Percentiles rank a stretch among this genome's conserved stretches.
These are phyloP conservation scores for Starmera pachycereana DNA, from an alignment of 805 yeast species.

Conservation along the genomic window DNA sequence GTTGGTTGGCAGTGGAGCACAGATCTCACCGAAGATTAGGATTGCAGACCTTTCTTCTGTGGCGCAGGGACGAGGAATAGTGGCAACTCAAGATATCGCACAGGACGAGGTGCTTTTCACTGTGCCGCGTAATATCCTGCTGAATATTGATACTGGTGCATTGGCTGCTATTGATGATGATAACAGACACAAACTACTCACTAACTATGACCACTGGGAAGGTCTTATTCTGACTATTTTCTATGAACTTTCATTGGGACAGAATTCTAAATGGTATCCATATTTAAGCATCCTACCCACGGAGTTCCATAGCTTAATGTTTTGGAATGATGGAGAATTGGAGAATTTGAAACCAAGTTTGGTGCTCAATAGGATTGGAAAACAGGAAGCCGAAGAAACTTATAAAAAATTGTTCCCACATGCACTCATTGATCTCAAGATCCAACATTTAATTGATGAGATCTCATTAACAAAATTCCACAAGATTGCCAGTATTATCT, in stretches of 20 bases:
- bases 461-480: slow-evolving; percentile 52
- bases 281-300: slow-evolving; percentile 68
- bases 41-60: slow-evolving; percentile 49
- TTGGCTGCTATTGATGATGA: slow-evolving; percentile 23
- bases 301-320: slow-evolving; percentile 59
- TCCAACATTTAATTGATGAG: slow-evolving; percentile 20
- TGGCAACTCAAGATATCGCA: slow-evolving; percentile 51
- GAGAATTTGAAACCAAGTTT: slow-evolving; percentile 54
- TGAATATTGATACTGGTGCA: slow-evolving; percentile 52
- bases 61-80: slow-evolving; percentile 70
- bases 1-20: slow-evolving; percentile 32
- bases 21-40: slow-evolving; percentile 43
- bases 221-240: slow-evolving; percentile 58
- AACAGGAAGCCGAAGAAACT: slow-evolving; percentile 51
- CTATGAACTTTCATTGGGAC: slow-evolving; percentile 42
- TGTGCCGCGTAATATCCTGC: slow-evolving; percentile 48
- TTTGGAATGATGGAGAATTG: slow-evolving; percentile 63
- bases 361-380: slow-evolving; percentile 63
- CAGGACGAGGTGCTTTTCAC: slow-evolving; percentile 58
- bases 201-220: slow-evolving; percentile 60
- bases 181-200: slow-evolving; percentile 26
- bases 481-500: slow-evolving; percentile 65
- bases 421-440: slow-evolving; percentile 27
- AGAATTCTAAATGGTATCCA: slow-evolving; percentile 49
- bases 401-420: slow-evolving; percentile 34